These are phyloP conservation scores for Primulina huaijiensis DNA, from an alignment of 257 asterid genomes.

Conservation along the genomic window DNA sequence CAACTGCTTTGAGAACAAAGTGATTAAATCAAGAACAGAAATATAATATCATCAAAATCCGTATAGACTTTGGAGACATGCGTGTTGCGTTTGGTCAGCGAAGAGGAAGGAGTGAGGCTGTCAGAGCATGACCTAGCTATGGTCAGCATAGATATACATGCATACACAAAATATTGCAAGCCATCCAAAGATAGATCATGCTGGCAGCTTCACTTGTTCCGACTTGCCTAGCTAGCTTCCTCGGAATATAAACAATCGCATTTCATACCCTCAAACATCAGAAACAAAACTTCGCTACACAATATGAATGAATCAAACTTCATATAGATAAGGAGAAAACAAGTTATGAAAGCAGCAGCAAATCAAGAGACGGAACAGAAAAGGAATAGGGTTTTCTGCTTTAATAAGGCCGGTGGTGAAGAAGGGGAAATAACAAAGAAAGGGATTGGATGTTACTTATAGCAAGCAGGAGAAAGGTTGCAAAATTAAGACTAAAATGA, in stretches of 20 bases:
- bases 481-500: background rate
- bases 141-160: slow-evolving; percentile 23
- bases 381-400: too few species aligned
- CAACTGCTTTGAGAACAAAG: too few species aligned
- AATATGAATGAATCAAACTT: too few species aligned
- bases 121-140: slow-evolving; percentile 90
- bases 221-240: slow-evolving; percentile 1
- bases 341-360: too few species aligned
- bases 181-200: slow-evolving; percentile 77
- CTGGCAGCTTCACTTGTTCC: slow-evolving; percentile 99
- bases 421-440: too few species aligned
- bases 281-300: too few species aligned
- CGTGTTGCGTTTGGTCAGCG: slow-evolving; percentile 31
- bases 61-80: too few species aligned
- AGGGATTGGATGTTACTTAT: background rate
- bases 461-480: background rate
- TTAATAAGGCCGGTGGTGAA: too few species aligned
- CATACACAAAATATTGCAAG: background rate
- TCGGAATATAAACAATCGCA: background rate
- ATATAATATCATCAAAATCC: too few species aligned
- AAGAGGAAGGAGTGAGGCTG: slow-evolving; percentile 98
- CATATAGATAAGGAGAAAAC: too few species aligned
- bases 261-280: background rate
- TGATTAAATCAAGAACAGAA: too few species aligned
- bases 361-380: background rate